Evolutionary conservation across 208 protist species (phyloP), one percentile per base, ranked within the genome.

Genomic region (Trypanosoma scelopori): DNA sequence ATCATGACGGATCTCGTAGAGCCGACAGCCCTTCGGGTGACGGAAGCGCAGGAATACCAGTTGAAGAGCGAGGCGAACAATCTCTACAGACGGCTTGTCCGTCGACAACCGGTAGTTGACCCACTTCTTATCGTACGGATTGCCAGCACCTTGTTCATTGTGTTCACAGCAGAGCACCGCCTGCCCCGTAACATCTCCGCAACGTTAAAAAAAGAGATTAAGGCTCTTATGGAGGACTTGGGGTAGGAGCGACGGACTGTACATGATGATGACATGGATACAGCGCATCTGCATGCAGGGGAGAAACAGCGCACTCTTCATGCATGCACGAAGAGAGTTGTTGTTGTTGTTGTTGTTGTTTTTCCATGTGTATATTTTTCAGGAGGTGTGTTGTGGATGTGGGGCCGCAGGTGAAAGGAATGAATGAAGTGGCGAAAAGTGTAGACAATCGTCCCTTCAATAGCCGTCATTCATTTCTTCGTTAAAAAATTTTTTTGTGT

Each of bases 51-150:
- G 25, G 64, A 64, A 37, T 69, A 20, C 48, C 30, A 64, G 18
- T 52, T 87, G 57, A 81, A 79, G 46, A 64, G 60, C 9, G 72
- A 82, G 50, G 74, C 80, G 39, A 72, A 82, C 43, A 65, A 59
- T 55, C 65, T 85, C 43, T 89, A 81, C 60, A 68, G 70, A 39
- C 53, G 51, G 4, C 68, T 92, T 45, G 74, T 87, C 46, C 79
- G 83, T 37, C 60, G 66, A 13, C 69, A 80, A 12, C 66, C 78
- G 28, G 69, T 92, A 41, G 78, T 92, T 37, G 85, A 92, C 56
- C 82, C 85, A 4, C 51, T 74, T 22, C 43, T 83, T 16, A 82
- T 73, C 32, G 74, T 58, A 3, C 61, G 63, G 6, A 30, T 89
- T 12, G 75, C 75, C 30, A 50, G 48, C 25, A 45, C 68, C 6